Evolutionary conservation across 768 basidiomycete species (phyloP), one percentile per base, ranked within the genome.

Genomic region (Boletus edulis): DNA sequence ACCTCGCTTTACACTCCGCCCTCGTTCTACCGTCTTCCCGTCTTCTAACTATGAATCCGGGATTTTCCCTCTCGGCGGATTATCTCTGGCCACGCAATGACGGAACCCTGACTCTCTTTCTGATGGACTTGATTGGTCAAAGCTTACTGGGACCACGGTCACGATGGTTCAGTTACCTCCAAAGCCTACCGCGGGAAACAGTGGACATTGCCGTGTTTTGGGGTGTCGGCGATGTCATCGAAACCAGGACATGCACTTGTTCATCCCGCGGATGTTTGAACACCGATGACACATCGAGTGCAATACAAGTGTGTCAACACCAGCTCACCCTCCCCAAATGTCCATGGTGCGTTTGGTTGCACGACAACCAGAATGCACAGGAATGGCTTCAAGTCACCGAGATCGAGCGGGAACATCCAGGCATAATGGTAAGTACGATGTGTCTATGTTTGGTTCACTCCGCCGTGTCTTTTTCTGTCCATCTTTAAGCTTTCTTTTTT

Each of bases 181-280:
- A 85, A 59, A 83, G 83, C 12, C 73, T 91, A 7, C 84, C 87
- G n/a, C 55, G 63, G 41, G 66, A 68, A 40, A 63, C 66, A 6
- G 79, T 85, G 20, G 81, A 83, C 53, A 74, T 88, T 32, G 84
- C 86, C 34, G 56, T 85, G 18, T 81, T 89, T 59, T 89, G 88
- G 89, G 73, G 66, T 52, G 55, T 58, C 51, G 57, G 62, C 40
- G 62, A 67, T 51, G 65, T 60, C 54, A 48, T 62, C 24, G 47
- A 57, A 20, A 42, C 56, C 22, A 56, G 12, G 37, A 17, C 51
- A 18, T 70, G 64, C 54, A 57, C 54, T 20, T 64, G 60, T 31
- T 37, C 60, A 22, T 15, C 52, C 57, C 61, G 52, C 52, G 63
- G 60, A 57, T 17, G 46, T 53, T 29, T 42, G 31, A 44, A 27